Evolutionary conservation across 805 yeast species (phyloP).

Genomic region (Ogataea polymorpha): DNA sequence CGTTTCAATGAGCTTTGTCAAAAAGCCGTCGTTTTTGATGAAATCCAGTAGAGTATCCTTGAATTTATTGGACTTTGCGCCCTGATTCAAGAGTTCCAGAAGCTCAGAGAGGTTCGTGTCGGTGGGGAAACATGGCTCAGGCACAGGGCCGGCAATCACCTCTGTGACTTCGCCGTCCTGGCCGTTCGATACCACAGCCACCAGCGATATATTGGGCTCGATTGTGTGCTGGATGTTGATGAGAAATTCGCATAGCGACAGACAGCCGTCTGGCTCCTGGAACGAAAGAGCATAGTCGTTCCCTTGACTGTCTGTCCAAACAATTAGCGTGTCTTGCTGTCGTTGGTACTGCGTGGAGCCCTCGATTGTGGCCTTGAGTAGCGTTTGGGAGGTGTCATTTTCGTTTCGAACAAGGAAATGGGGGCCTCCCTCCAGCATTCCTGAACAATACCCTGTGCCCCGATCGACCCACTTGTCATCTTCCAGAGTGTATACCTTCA

Average conservation of each 20-base stretch:
- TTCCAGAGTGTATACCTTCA: constrained; percentile 81
- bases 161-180: constrained; percentile 60
- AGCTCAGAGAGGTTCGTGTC: constrained; percentile 50
- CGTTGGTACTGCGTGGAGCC: constrained; percentile 83
- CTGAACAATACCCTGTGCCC: constrained; percentile 89
- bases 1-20: constrained; percentile 46
- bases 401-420: constrained; percentile 74
- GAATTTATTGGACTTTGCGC: constrained; percentile 60
- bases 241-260: constrained; percentile 76
- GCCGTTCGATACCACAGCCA: constrained; percentile 56
- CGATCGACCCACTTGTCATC: constrained; percentile 87
- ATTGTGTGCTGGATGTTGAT: constrained; percentile 59
- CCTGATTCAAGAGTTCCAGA: constrained; percentile 54
- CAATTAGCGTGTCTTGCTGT: constrained; percentile 91
- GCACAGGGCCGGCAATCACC: constrained; percentile 74
- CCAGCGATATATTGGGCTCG: constrained; percentile 66
- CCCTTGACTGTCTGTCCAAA: constrained; percentile 79
- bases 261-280: constrained; percentile 89
- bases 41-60: constrained; percentile 57
- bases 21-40: constrained; percentile 51
- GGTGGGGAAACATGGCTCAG: constrained; percentile 59
- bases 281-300: constrained; percentile 84
- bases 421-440: constrained; percentile 56
- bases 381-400: constrained; percentile 50
- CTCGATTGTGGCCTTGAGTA: constrained; percentile 64